Percentiles rank a stretch among this genome's conserved stretches.
Conservation (phyloP, 140 eudicot species). For the Ambrosia hybrid region DNA sequence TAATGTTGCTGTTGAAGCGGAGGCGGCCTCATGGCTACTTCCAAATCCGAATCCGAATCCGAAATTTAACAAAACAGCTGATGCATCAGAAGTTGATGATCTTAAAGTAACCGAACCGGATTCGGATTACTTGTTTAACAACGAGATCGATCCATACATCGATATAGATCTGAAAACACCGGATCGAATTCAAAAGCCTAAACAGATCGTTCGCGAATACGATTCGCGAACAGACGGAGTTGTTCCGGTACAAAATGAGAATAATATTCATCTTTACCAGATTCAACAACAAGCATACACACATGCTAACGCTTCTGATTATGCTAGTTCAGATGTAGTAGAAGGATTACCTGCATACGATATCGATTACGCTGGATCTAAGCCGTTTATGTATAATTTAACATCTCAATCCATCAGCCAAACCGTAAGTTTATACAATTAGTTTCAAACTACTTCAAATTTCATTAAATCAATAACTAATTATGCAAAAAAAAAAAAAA, state of each 20-base stretch:
- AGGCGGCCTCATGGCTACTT: slow-evolving; percentile 74
- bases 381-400: slow-evolving; percentile 74
- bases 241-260: slow-evolving; percentile 62
- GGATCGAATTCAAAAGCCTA: slow-evolving; percentile 25
- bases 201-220: slow-evolving; percentile 25
- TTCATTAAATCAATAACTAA: neutral
- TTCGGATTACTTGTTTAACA: slow-evolving; percentile 41
- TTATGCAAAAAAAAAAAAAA: too few species aligned
- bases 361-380: slow-evolving; percentile 53
- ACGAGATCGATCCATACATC: slow-evolving; percentile 54
- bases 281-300: slow-evolving; percentile 9
- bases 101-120: slow-evolving; percentile 1
- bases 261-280: slow-evolving; percentile 15
- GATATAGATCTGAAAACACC: slow-evolving; percentile 50
- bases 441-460: neutral
- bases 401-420: slow-evolving; percentile 75
- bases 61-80: neutral
- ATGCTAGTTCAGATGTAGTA: slow-evolving; percentile 26
- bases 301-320: neutral
- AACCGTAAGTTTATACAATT: slow-evolving; percentile 49
- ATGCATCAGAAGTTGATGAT: slow-evolving; percentile 9
- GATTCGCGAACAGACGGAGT: slow-evolving; percentile 56
- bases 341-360: slow-evolving; percentile 81
- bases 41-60: slow-evolving; percentile 41
- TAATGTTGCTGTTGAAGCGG: slow-evolving; percentile 44